Percentiles rank a stretch among this genome's conserved stretches.
Conservation (phyloP, 129 eudicot genomes). For the Scalesia atractyloides region DNA sequence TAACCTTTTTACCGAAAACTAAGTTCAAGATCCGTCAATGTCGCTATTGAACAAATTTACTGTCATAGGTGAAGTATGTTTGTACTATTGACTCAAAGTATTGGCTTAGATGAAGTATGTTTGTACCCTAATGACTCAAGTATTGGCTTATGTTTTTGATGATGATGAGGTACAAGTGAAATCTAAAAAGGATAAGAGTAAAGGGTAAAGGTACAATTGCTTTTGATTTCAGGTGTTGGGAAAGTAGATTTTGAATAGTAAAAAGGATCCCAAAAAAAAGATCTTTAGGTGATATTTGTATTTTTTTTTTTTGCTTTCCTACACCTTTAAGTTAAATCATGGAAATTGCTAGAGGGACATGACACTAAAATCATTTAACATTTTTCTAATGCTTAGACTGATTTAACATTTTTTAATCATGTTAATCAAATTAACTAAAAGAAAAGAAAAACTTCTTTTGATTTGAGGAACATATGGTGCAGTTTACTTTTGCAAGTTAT, state of each 20-base stretch:
- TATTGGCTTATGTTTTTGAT: slow-evolving; percentile 1
- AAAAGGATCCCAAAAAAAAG: slow-evolving; percentile 11
- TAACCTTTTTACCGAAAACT: too few relatives aligned
- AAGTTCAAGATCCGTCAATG: too few relatives aligned
- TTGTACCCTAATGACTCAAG: too few relatives aligned
- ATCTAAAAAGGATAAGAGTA: slow-evolving; percentile 12
- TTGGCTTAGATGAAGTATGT: background rate
- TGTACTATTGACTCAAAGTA: background rate
- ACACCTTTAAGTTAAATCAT: slow-evolving; percentile 11
- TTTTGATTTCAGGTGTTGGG: slow-evolving; percentile 24
- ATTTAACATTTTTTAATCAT: background rate
- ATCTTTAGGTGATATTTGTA: slow-evolving; percentile 22
- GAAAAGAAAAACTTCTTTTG: background rate
- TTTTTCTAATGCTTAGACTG: background rate
- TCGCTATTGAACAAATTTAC: background rate
- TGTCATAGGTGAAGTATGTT: slow-evolving; percentile 1
- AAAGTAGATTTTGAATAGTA: slow-evolving; percentile 16
- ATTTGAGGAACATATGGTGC: too few relatives aligned
- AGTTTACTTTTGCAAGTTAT: too few relatives aligned
- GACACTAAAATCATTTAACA: background rate
- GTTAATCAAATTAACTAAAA: background rate
- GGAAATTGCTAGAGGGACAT: slow-evolving; percentile 21
- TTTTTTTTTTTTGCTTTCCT: slow-evolving; percentile 23
- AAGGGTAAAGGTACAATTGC: slow-evolving; percentile 7
- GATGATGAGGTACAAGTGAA: slow-evolving; percentile 6